Conservation (phyloP, 495 filamentous ascomycete genomes). For the Neurospora tetrasperma region DNA sequence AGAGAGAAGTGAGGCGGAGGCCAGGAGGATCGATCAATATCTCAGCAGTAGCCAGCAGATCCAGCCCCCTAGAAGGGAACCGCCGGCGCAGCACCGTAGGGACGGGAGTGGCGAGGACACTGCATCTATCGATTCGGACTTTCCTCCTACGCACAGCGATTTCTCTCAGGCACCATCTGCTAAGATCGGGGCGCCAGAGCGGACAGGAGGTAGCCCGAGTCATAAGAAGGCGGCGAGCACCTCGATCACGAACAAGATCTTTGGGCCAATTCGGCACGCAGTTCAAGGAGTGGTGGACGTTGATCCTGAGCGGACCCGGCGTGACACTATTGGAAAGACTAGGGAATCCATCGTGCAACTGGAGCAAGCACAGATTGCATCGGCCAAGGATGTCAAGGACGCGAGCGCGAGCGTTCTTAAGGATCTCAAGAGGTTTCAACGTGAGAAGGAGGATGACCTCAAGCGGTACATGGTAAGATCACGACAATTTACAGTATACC, state of each 20-base stretch:
- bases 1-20: constrained; percentile 82
- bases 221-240: constrained; percentile 71
- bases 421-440: constrained; percentile 86
- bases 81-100: constrained; percentile 34
- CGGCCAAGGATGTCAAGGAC: constrained; percentile 82
- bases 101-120: constrained; percentile 54
- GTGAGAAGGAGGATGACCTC: constrained; percentile 88
- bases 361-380: constrained; percentile 78
- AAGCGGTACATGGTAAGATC: constrained; percentile 83
- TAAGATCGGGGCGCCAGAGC: constrained; percentile 44
- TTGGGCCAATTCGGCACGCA: constrained; percentile 86
- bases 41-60: constrained; percentile 57
- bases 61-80: constrained; percentile 42
- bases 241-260: constrained; percentile 86
- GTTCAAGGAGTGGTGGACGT: constrained; percentile 93
- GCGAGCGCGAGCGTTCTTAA: constrained; percentile 76
- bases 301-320: constrained; percentile 82
- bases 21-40: constrained; percentile 85
- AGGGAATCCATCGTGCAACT: constrained; percentile 64
- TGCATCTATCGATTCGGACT: constrained; percentile 84
- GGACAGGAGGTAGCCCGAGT: constrained; percentile 25
- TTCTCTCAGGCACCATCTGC: constrained; percentile 49
- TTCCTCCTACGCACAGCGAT: constrained; percentile 80
- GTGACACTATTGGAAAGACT: constrained; percentile 93
- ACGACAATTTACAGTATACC: not conserved